Percentiles rank a stretch among this genome's conserved stretches.
phyloP scores from a whole-genome alignment of 129 eudicot genomes.

The Centaurea solstitialis region DNA sequence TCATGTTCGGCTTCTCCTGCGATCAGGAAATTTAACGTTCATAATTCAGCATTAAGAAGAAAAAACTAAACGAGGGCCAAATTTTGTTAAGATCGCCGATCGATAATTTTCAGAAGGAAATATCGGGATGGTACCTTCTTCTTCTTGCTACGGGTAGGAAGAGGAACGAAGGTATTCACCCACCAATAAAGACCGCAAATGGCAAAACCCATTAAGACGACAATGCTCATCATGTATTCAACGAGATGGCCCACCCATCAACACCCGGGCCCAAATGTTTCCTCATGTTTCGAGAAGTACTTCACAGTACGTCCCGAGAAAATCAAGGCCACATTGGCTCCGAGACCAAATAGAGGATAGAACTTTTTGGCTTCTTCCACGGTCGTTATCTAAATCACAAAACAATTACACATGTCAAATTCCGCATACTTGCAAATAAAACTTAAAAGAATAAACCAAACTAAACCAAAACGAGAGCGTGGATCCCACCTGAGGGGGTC shows the following conservation, averaged over 20 bases:
- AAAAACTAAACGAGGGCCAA: background rate
- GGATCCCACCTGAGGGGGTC: too few species aligned
- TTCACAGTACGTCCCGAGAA: slow-evolving; percentile 98
- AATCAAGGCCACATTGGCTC: slow-evolving; percentile 94
- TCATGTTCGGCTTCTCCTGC: slow-evolving; percentile 96
- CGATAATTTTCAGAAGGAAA: background rate
- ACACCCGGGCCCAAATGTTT: slow-evolving; percentile 88
- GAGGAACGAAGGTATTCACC: slow-evolving; percentile 88
- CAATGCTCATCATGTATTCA: slow-evolving; percentile 98
- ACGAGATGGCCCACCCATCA: slow-evolving; percentile 97
- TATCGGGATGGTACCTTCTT: slow-evolving; percentile 64
- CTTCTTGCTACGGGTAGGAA: slow-evolving; percentile 93
- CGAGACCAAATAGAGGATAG: slow-evolving; percentile 94
- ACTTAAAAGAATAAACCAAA: background rate
- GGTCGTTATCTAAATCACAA: slow-evolving; percentile 77
- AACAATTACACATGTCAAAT: background rate
- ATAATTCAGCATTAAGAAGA: background rate
- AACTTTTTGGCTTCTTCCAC: slow-evolving; percentile 94
- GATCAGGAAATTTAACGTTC: slow-evolving; percentile 1
- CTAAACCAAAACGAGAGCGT: too few species aligned
- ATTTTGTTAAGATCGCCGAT: background rate
- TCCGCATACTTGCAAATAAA: background rate
- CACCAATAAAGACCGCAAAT: slow-evolving; percentile 95
- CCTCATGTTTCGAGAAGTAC: slow-evolving; percentile 87
- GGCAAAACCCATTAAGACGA: slow-evolving; percentile 79